Evolutionary conservation across 148 eudicot species (phyloP).

Genomic region (Camellia sinensis): DNA sequence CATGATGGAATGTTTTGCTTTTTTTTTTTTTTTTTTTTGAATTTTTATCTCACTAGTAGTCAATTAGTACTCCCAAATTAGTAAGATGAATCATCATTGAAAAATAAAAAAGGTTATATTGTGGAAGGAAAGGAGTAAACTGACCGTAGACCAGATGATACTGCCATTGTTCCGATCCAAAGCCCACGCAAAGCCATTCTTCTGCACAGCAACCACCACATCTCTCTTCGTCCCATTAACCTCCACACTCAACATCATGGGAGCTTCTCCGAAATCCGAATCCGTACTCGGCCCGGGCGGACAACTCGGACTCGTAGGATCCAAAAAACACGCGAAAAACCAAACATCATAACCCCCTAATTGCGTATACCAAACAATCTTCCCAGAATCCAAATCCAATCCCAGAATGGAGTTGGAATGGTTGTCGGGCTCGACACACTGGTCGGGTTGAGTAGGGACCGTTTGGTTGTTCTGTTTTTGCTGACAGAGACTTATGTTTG

Average conservation of each 20-base stretch:
- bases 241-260: slow-evolving; percentile 50
- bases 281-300: slow-evolving; percentile 63
- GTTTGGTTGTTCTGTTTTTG: slow-evolving; percentile 43
- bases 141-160: slow-evolving; percentile 21
- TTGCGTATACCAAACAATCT: slow-evolving; percentile 51
- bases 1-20: too few species aligned
- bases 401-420: slow-evolving; percentile 56
- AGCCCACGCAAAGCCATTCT: slow-evolving; percentile 74
- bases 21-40: too few species aligned
- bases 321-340: slow-evolving; percentile 39
- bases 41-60: too few species aligned
- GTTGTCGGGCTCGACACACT: slow-evolving; percentile 48
- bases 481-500: slow-evolving; percentile 35
- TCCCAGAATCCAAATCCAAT: slow-evolving; percentile 39
- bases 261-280: slow-evolving; percentile 80
- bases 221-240: slow-evolving; percentile 32
- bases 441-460: slow-evolving; percentile 29
- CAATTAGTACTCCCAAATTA: too few species aligned
- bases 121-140: too few species aligned
- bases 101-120: too few species aligned
- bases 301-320: slow-evolving; percentile 22
- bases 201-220: slow-evolving; percentile 63
- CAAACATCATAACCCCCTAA: slow-evolving; percentile 71
- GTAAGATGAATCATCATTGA: too few species aligned
- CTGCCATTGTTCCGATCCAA: slow-evolving; percentile 56